Evolutionary conservation across 345 rosid genomes (phyloP).

Genomic region (Clarkia xantiana): DNA sequence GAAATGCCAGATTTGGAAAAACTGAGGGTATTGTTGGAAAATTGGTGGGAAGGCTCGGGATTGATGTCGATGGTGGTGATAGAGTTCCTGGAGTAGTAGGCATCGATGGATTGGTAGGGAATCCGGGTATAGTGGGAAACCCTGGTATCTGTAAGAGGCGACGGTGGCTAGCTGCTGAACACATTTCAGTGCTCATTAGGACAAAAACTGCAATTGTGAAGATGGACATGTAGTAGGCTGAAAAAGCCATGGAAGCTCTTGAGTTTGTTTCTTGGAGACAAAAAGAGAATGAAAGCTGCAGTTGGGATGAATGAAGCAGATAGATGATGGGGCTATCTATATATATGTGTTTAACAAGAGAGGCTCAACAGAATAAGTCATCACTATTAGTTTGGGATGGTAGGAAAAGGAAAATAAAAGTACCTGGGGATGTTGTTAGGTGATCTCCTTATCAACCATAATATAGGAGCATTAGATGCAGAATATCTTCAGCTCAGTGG

Average conservation of each 20-base stretch:
- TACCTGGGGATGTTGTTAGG: constrained; percentile 3
- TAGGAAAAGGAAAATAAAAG: neutral
- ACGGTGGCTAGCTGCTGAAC: constrained; percentile 5
- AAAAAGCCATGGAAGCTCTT: constrained; percentile 10
- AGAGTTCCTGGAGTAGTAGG: too few relatives aligned
- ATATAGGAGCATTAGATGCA: too few relatives aligned
- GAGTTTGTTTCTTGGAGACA: neutral
- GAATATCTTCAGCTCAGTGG: neutral
- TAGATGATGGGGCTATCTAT: neutral
- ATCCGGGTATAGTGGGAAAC: neutral
- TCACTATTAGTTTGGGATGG: neutral
- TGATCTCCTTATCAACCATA: constrained; percentile 6
- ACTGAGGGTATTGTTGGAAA: too few relatives aligned
- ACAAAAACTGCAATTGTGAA: constrained; percentile 1
- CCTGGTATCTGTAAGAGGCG: constrained; percentile 9
- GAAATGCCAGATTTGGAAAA: too few relatives aligned
- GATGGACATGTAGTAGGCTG: neutral
- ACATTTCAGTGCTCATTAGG: neutral
- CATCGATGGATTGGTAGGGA: too few relatives aligned
- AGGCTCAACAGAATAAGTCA: neutral
- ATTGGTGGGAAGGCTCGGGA: too few relatives aligned
- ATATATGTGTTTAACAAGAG: neutral
- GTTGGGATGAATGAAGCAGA: neutral
- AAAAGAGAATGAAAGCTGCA: neutral
- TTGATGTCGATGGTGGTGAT: too few relatives aligned